Percentiles rank a stretch among this genome's conserved stretches.
phyloP scores from a whole-genome alignment of 345 rosid species.

The Geranium brycei region DNA sequence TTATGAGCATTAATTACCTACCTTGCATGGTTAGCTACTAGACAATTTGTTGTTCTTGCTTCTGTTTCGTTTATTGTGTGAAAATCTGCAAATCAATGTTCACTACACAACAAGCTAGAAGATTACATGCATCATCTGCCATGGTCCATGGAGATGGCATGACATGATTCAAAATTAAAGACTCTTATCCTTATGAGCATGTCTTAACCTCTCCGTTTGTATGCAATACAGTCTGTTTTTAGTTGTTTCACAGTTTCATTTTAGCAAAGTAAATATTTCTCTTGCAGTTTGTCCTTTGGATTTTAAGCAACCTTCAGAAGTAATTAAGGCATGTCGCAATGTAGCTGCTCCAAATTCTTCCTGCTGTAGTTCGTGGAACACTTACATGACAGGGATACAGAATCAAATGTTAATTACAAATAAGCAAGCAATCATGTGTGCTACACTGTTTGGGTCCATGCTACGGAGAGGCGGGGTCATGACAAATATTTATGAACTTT shows the following conservation, averaged over 20 bases:
- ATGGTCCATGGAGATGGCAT: no score
- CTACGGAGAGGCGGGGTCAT: slow-evolving; percentile 74
- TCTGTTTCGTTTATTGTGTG: no score
- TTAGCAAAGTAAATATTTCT: neutral
- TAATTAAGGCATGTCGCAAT: slow-evolving; percentile 70
- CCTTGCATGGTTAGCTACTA: no score
- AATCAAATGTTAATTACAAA: slow-evolving; percentile 93
- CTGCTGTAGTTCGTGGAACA: slow-evolving; percentile 78
- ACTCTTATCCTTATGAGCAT: no score
- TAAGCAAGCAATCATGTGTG: slow-evolving; percentile 90
- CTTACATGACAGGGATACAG: slow-evolving; percentile 68
- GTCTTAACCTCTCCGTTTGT: no score
- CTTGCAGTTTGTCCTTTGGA: slow-evolving; percentile 88
- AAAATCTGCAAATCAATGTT: no score
- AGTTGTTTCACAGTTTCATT: neutral
- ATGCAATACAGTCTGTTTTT: neutral
- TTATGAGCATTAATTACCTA: no score
- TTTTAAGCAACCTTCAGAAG: slow-evolving; percentile 65
- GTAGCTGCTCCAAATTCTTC: slow-evolving; percentile 83
- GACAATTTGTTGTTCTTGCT: slow-evolving; percentile 2
- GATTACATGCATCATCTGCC: no score
- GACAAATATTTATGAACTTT: slow-evolving; percentile 79
- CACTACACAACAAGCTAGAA: no score
- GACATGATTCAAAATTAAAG: no score
- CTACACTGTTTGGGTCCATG: slow-evolving; percentile 71